Evolutionary conservation across 2,329 filamentous ascomycete species (phyloP).

Genomic region (Botrytis paeoniae): DNA sequence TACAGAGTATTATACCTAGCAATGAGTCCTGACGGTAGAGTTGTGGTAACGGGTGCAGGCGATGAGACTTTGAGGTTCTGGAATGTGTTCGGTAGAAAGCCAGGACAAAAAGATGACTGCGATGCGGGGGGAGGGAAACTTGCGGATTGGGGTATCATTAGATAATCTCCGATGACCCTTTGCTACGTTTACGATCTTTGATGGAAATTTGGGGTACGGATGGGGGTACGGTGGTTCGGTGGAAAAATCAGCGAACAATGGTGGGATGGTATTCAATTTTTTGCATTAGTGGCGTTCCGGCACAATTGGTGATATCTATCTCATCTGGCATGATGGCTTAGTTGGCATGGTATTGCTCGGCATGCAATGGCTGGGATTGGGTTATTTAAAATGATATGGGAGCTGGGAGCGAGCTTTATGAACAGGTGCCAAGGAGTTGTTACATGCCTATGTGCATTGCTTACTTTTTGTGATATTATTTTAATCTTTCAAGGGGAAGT

Average conservation of each 20-base stretch:
- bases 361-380: constrained; percentile 17
- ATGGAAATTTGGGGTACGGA: background rate
- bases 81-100: constrained; percentile 88
- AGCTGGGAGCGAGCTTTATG: constrained; percentile 10
- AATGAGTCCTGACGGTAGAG: constrained; percentile 93
- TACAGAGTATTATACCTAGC: constrained; percentile 94
- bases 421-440: constrained; percentile 18
- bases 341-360: constrained; percentile 15
- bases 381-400: constrained; percentile 13
- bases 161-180: constrained; percentile 43
- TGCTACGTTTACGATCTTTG: constrained; percentile 1
- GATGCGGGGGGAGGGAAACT: constrained; percentile 60
- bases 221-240: background rate
- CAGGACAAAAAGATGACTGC: constrained; percentile 65
- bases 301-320: constrained; percentile 12
- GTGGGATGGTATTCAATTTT: constrained; percentile 12
- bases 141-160: constrained; percentile 80
- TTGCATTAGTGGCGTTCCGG: constrained; percentile 20
- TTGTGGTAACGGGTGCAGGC: constrained; percentile 91
- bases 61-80: constrained; percentile 96
- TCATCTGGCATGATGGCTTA: constrained; percentile 15
- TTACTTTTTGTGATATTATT: constrained; percentile 12
- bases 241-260: constrained; percentile 10
- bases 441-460: constrained; percentile 13
- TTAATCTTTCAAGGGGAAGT: constrained; percentile 11